phyloP scores from a whole-genome alignment of 2,329 filamentous ascomycete species.

The Talaromyces piceae region DNA sequence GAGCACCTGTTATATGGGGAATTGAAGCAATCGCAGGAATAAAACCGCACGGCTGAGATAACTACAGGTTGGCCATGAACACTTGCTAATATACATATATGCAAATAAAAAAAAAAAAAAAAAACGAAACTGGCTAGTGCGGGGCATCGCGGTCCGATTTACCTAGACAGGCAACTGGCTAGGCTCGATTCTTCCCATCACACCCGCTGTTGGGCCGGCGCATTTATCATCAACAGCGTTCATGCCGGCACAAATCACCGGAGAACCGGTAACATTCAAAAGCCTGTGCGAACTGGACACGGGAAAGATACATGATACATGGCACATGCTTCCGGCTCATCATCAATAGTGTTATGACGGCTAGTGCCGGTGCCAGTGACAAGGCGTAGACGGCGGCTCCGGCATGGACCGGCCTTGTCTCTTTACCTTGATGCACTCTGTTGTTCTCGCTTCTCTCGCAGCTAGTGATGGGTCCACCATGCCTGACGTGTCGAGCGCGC shows the following conservation, averaged over 20 bases:
- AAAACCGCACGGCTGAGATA: neutral
- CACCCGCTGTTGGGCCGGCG: neutral
- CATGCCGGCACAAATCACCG: neutral
- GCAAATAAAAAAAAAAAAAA: no score
- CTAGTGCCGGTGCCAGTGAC: neutral
- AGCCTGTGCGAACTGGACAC: no score
- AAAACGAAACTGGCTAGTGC: neutral
- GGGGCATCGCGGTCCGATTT: neutral
- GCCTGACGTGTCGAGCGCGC: neutral
- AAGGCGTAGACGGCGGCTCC: neutral
- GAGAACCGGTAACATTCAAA: no score
- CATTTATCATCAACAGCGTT: neutral
- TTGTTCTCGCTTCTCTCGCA: neutral
- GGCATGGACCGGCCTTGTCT: neutral
- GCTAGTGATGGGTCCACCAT: neutral
- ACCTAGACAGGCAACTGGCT: neutral
- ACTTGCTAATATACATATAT: neutral
- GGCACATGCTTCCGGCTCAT: neutral
- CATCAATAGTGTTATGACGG: neutral
- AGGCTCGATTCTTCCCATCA: no score
- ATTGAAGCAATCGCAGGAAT: neutral
- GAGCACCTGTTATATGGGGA: neutral
- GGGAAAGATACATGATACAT: no score
- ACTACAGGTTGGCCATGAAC: neutral
- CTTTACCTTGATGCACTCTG: neutral